A percentile compares a stretch with the other conserved stretches of the same genome.
Evolutionary conservation across 257 asterid genomes (phyloP).

Genomic region (Orobanche coerulescens): DNA sequence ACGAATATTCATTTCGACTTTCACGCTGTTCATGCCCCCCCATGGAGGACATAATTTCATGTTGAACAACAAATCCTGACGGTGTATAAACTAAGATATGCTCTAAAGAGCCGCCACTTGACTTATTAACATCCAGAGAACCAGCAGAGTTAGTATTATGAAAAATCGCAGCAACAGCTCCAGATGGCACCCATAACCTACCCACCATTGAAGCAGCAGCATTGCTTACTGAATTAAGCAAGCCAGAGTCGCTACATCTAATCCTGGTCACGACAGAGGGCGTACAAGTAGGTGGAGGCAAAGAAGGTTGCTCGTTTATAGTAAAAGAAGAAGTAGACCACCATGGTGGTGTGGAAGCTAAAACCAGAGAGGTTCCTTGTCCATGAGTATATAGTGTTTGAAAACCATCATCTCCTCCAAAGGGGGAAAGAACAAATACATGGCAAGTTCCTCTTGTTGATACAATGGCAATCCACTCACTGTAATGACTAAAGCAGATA

Average conservation of each 20-base stretch:
- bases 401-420: conserved; percentile 48
- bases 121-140: conserved; percentile 36
- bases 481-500: conserved; percentile 53
- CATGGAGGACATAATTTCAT: conserved; percentile 38
- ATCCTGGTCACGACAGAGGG: conserved; percentile 49
- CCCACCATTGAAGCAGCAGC: conserved; percentile 65
- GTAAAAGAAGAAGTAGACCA: conserved; percentile 53
- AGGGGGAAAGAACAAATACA: conserved; percentile 51
- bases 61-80: conserved; percentile 64
- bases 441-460: conserved; percentile 70
- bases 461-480: conserved; percentile 65
- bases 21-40: conserved; percentile 39
- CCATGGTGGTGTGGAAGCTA: conserved; percentile 49
- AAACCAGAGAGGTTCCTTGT: conserved; percentile 29
- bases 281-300: conserved; percentile 50
- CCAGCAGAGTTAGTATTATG: conserved; percentile 42
- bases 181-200: conserved; percentile 48
- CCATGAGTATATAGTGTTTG: conserved; percentile 33
- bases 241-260: conserved; percentile 45
- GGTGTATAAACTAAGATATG: conserved; percentile 63
- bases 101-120: conserved; percentile 33
- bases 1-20: conserved; percentile 28
- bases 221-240: conserved; percentile 51
- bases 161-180: conserved; percentile 58
- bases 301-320: conserved; percentile 38